Evolutionary conservation across 78 protist genomes (phyloP), one percentile per base, ranked within the genome.

Genomic region (Acrasis kona): DNA sequence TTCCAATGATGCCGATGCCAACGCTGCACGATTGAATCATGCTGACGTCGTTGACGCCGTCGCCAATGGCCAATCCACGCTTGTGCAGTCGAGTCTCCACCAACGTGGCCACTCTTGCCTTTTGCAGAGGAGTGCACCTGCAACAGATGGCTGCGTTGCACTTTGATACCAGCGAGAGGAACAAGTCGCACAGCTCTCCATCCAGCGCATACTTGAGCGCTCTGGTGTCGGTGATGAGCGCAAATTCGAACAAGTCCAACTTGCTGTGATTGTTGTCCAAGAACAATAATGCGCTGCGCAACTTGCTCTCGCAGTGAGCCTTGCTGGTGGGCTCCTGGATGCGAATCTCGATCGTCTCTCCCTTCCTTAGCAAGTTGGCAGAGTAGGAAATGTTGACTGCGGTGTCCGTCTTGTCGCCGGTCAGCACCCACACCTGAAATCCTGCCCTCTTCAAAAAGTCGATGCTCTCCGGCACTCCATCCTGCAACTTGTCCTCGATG

Each of bases 391-490:
- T 92, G 79, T 91, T 84, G 39, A 89, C 72, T 5, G 98, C 99
- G 2, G 99, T 96, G 39, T 87, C 89, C 9, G 73, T 70, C 77
- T 94, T 94, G 85, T 96, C 99, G 77, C 99, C 99, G 0, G 99
- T 96, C 30, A 96, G 83, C 89, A 96, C 87, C 98, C 98, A 96
- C 7, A 96, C 57, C 35, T 70, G 74, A 32, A 96, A 64, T 32
- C 85, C 86, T 6, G 97, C 97, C 7, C 80, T 61, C 19, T 75
- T 40, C 57, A 92, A 67, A 10, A 12, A 38, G 58, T 40, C 50
- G 32, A 92, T 27, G 12, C 90, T 65, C 41, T 70, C 82, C 12
- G 89, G 92, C 30, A 88, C 92, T 6, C 78, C 81, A 0, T 87
- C 92, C 72, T 95, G 98, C 61, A 97, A 80, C 83, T 82, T 75